phyloP scores from a whole-genome alignment of 129 eudicot genomes.

The Centrapalus pauciflorus region DNA sequence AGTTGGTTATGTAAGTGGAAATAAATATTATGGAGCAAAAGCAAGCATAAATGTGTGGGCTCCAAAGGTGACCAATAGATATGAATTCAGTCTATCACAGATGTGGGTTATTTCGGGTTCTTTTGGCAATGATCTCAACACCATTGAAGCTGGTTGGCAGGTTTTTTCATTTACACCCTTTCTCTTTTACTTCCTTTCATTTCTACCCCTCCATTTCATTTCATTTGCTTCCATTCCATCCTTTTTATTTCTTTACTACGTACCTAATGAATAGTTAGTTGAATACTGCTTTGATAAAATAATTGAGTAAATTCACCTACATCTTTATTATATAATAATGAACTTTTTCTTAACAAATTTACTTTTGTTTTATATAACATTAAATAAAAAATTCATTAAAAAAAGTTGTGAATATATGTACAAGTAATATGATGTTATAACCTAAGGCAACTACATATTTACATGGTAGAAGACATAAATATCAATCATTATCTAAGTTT shows the following conservation, averaged over 20 bases:
- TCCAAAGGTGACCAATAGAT: constrained; percentile 67
- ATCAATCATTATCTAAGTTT: not conserved
- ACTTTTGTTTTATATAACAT: not conserved
- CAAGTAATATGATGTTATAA: not conserved
- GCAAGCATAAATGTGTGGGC: constrained; percentile 98
- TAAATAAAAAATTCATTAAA: not conserved
- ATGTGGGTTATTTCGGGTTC: constrained; percentile 93
- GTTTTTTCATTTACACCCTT: constrained; percentile 30
- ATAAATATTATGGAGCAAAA: constrained; percentile 90
- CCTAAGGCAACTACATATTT: too few species aligned
- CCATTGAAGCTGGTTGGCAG: constrained; percentile 99
- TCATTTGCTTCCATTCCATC: not conserved
- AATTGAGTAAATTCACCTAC: not conserved
- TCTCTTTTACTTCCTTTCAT: not conserved
- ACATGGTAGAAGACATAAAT: not conserved
- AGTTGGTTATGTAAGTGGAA: constrained; percentile 86
- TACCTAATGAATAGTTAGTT: not conserved
- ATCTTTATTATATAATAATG: not conserved
- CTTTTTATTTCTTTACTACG: too few species aligned
- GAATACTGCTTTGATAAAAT: not conserved
- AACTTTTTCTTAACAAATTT: not conserved
- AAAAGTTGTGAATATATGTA: not conserved
- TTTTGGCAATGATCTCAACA: constrained; percentile 88
- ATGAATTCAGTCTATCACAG: constrained; percentile 95
- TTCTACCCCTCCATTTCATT: not conserved